Percentiles rank a stretch among this genome's conserved stretches.
These are phyloP conservation scores for Xylariaceae sp. DNA, from an alignment of 2,329 filamentous ascomycete species.

Conservation along the genomic window DNA sequence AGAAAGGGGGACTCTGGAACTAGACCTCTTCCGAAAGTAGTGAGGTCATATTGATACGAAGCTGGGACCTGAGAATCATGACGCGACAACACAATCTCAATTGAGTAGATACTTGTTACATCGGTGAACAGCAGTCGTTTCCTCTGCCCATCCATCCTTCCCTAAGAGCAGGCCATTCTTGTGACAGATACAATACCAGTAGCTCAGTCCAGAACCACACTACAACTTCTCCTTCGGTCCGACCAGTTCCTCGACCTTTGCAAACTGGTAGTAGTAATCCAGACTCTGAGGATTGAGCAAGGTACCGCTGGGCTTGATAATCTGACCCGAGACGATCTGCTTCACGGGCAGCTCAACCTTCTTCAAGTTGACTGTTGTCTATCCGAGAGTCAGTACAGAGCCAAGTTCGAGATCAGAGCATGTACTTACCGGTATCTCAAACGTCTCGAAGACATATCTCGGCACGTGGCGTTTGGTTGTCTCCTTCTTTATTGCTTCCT, in stretches of 20 bases:
- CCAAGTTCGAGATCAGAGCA: neutral
- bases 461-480: conserved; percentile 73
- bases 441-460: conserved; percentile 72
- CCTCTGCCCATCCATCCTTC: no score
- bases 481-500: conserved; percentile 60
- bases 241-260: conserved; percentile 60
- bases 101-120: no score
- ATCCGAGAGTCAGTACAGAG: neutral
- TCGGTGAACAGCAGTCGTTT: no score
- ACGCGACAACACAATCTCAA: no score
- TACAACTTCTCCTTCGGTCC: conserved; percentile 45
- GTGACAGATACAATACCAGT: no score
- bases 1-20: no score
- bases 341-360: conserved; percentile 84
- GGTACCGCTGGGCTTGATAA: conserved; percentile 71
- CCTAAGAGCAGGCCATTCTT: no score
- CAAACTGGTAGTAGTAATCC: conserved; percentile 76
- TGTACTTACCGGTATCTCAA: conserved; percentile 67
- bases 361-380: conserved; percentile 80
- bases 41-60: no score
- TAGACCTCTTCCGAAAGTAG: no score
- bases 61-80: no score
- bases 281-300: conserved; percentile 72
- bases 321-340: conserved; percentile 73
- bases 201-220: no score